Percentiles rank a stretch among this genome's conserved stretches.
These are phyloP conservation scores for Pseudoturritis turrita DNA, from an alignment of 345 rosid species.

Conservation along the genomic window DNA sequence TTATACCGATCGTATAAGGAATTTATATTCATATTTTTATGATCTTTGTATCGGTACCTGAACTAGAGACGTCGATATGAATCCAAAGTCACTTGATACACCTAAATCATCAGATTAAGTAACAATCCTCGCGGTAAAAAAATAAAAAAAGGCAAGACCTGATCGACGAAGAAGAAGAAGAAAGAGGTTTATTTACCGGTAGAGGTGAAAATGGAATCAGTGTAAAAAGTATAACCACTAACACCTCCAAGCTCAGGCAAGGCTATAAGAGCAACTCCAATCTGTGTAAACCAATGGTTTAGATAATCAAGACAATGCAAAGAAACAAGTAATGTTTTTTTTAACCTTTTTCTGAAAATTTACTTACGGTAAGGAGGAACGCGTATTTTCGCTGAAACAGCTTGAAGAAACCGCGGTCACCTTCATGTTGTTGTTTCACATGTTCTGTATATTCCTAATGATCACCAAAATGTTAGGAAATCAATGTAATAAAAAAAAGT, in stretches of 20 bases:
- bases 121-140: not conserved
- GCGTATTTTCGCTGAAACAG: slow-evolving; percentile 28
- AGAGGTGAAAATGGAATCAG: slow-evolving; percentile 47
- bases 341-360: not conserved
- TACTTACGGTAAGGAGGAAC: slow-evolving; percentile 15
- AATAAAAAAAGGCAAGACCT: not conserved
- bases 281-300: slow-evolving; percentile 28
- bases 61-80: slow-evolving; percentile 59
- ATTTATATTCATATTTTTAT: not conserved
- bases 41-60: slow-evolving; percentile 38
- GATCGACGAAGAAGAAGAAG: not conserved
- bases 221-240: slow-evolving; percentile 46
- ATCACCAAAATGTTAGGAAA: not conserved
- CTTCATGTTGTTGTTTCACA: slow-evolving; percentile 14
- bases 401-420: not conserved
- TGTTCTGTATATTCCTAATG: slow-evolving; percentile 23
- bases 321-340: not conserved
- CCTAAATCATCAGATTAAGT: slow-evolving; percentile 35
- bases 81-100: slow-evolving; percentile 66
- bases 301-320: not conserved
- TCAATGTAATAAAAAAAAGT: not conserved
- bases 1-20: too few relatives aligned
- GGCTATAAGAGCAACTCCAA: slow-evolving; percentile 68
- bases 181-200: slow-evolving; percentile 38
- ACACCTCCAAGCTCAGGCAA: slow-evolving; percentile 84